Conservation (phyloP, 2,329 filamentous ascomycete genomes). For the Gnomoniopsis smithogilvyi region DNA sequence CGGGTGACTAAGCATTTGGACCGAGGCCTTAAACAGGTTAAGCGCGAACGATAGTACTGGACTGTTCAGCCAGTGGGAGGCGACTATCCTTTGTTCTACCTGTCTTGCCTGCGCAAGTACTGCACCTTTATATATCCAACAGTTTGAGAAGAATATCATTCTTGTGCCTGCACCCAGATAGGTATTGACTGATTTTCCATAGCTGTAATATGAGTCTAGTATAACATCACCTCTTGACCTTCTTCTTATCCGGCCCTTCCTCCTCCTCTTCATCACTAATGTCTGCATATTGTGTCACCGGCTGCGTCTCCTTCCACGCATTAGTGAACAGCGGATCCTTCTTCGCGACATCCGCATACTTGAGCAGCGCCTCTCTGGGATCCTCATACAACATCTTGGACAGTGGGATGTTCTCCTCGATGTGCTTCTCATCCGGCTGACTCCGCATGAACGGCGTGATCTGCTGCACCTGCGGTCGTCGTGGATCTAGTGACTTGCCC, state of each 20-base stretch:
- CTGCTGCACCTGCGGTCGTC: conserved; percentile 78
- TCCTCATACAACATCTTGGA: conserved; percentile 95
- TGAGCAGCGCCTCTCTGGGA: conserved; percentile 86
- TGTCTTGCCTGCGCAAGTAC: no score
- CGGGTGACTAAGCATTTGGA: background rate
- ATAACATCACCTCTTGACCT: conserved; percentile 43
- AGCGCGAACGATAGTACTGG: no score
- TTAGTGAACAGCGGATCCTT: conserved; percentile 93
- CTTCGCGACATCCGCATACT: conserved; percentile 90
- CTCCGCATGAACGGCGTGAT: conserved; percentile 88
- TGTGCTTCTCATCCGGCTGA: conserved; percentile 85
- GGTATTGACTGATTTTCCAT: background rate
- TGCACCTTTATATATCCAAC: background rate
- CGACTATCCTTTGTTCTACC: no score
- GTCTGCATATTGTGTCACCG: conserved; percentile 86
- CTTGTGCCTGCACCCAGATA: background rate
- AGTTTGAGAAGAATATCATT: background rate
- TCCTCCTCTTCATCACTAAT: conserved; percentile 80
- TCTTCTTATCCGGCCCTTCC: conserved; percentile 65
- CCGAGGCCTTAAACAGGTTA: no score
- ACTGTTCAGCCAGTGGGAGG: no score
- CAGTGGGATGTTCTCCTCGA: conserved; percentile 83
- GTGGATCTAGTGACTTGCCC: conserved; percentile 73
- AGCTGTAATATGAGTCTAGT: conserved; percentile 1
- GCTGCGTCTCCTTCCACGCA: conserved; percentile 89